Base-by-base conservation (phyloP, 176 grass and related monocot genomes). In the Hsuehochloa calcarea region DNA sequence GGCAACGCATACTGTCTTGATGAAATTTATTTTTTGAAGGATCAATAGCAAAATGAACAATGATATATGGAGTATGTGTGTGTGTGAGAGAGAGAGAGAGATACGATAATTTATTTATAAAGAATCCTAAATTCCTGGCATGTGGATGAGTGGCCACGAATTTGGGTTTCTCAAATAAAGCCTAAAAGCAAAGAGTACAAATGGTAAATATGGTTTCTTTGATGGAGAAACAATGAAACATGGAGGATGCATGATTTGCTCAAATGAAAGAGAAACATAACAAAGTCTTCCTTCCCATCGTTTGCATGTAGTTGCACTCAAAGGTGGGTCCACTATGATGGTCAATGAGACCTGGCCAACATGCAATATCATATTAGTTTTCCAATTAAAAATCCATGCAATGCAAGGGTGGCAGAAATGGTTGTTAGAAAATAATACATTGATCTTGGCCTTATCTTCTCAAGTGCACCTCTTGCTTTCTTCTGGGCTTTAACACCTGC, bases 401-500 rank as follows among this genome's bases (percentile, higher is more conserved):
- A 71, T 45, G 41, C 10, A 26, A 71, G 12, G 11, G 68, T 7
- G 76, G 16, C 17, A 31, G 59, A 13, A 65, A 37, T 50, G 43
- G 9, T 49, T 46, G 55, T 26, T 25, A 20, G 64, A 39, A 55
- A 55, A 81, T 51, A 68, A 54, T 55, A 16, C 63, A 46, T 2
- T 35, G 49, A 45, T 39, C 14, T 54, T 54, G 54, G 10, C 43
- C 84, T 49, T 19, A 23, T 78, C 66, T 35, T 62, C 52, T 82
- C 68, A 40, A 72, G 67, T 83, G 68, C 54, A 35, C 25, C 68
- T 5, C 40, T 62, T 40, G 43, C 67, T 72, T 61, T 62, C 66
- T 71, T 25, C 75, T 64, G 65, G 67, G 55, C 44, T 72, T 65
- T 47, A 62, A 51, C 76, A 72, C 77, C 44, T 31, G 45, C n/a